Evolutionary conservation across 345 rosid genomes (phyloP).

Genomic region (Euclidium syriacum): DNA sequence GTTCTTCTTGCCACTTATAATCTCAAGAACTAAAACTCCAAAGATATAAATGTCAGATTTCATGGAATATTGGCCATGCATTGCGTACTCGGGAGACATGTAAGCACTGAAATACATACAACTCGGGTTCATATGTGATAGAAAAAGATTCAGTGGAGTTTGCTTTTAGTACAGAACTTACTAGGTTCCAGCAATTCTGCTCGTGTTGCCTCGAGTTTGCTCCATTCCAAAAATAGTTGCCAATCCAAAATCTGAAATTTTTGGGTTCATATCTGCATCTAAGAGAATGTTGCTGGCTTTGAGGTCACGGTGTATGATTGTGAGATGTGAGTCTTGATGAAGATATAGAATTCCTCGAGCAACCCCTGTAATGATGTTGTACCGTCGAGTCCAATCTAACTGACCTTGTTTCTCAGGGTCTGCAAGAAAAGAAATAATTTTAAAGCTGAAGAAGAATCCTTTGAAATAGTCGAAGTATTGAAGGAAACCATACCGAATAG

Average conservation of each 20-base stretch:
- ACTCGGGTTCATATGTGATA: not conserved
- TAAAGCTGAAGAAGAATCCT: not conserved
- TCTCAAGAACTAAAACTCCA: slow-evolving; percentile 29
- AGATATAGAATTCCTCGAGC: slow-evolving; percentile 29
- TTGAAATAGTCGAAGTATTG: not conserved
- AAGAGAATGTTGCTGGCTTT: slow-evolving; percentile 30
- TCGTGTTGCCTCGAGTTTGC: slow-evolving; percentile 25
- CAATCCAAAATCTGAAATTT: slow-evolving; percentile 34
- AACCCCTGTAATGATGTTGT: slow-evolving; percentile 26
- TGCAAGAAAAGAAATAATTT: not conserved
- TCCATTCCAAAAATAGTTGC: slow-evolving; percentile 18
- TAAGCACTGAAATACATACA: slow-evolving; percentile 23
- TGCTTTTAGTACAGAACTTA: slow-evolving; percentile 3
- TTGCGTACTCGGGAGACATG: slow-evolving; percentile 30
- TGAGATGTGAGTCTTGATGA: slow-evolving; percentile 34
- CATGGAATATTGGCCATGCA: slow-evolving; percentile 20
- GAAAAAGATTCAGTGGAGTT: not conserved
- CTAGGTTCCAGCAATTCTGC: slow-evolving; percentile 30
- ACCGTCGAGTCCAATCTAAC: slow-evolving; percentile 21
- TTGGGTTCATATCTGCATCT: slow-evolving; percentile 25
- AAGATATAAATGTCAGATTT: slow-evolving; percentile 27
- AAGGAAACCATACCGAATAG: slow-evolving; percentile 15
- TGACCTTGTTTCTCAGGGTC: slow-evolving; percentile 29
- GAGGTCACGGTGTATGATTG: slow-evolving; percentile 30
- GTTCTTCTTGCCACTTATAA: slow-evolving; percentile 21